Base-by-base conservation (phyloP, 2,329 filamentous ascomycete species). In the Colletotrichum navitas region DNA sequence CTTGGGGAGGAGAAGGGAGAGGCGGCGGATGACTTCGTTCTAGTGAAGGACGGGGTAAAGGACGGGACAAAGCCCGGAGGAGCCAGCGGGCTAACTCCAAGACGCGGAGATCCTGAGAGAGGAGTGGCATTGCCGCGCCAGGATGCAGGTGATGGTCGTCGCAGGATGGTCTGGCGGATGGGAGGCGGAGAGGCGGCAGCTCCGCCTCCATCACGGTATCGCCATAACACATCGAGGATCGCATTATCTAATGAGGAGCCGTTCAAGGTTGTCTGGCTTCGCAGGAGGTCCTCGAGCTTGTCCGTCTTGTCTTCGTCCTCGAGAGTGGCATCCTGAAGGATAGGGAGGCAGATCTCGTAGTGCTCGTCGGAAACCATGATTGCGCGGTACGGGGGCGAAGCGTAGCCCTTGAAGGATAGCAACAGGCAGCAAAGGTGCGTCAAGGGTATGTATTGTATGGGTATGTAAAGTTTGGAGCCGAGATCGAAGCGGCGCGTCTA, bases 261-360 rank as follows among this genome's bases (percentile, higher is more conserved):
- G 24, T 88, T 89, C 75, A 98, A 85, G 39, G 86, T 88, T 10
- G 94, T 94, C 83, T 95, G 91, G 76, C 91, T 91, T 82, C 91
- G 92, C 77, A 98, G 86, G 64, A 98, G 87, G 75, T 94, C 93
- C 83, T 98, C 95, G 64, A 74, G 87, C 83, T 90, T 93, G 82
- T 98, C 95, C 60, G 93, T 95, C 86, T 96, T 97, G 79, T 98
- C 95, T 83, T 99, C 96, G 74, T 98, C 96, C 77, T 97, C 94
- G 73, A 97, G 87, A 66, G 88, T 86, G 70, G 90, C 84, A 83
- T 98, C 92, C 84, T 96, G 91, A 74, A 99, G 89, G 79, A 98
- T 89, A 63, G 94, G 93, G 80, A 97, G 90, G 81, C 94, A 97
- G 78, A 96, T 89, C 77, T 98, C 94, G 85, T 97, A 97, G 67